These are phyloP conservation scores for Cenchrus purpureus DNA, from an alignment of 176 grass and related monocot species.

Conservation along the genomic window DNA sequence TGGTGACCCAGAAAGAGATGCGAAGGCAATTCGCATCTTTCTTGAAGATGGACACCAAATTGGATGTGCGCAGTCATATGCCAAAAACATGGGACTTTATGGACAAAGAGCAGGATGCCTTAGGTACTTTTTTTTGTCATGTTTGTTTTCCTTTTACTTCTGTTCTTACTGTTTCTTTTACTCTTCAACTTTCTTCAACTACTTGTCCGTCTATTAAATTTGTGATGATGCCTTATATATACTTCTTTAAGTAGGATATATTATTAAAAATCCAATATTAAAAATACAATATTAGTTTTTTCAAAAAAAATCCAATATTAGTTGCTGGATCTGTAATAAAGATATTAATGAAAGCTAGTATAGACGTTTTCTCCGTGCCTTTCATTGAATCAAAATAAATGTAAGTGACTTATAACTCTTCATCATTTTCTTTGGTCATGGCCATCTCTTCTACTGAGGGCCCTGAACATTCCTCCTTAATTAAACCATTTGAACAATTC, in stretches of 20 bases:
- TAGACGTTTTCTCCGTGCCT: background rate
- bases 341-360: background rate
- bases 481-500: background rate
- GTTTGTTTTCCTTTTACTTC: background rate
- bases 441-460: background rate
- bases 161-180: background rate
- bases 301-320: background rate
- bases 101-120: conserved; percentile 86
- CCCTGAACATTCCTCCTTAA: background rate
- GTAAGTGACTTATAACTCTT: background rate
- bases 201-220: conserved; percentile 11
- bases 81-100: conserved; percentile 97
- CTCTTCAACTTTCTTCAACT: conserved; percentile 16
- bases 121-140: conserved; percentile 45
- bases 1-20: conserved; percentile 87
- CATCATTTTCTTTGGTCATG: background rate
- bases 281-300: background rate
- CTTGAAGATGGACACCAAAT: conserved; percentile 90
- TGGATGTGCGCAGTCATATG: conserved; percentile 89
- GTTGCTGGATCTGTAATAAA: conserved; percentile 1
- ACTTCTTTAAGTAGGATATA: background rate
- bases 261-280: conserved; percentile 3
- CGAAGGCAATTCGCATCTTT: conserved; percentile 87
- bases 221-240: background rate
- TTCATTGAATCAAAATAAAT: background rate